Conservation (phyloP, 2,329 filamentous ascomycete species). For the Epichloe glyceriae region DNA sequence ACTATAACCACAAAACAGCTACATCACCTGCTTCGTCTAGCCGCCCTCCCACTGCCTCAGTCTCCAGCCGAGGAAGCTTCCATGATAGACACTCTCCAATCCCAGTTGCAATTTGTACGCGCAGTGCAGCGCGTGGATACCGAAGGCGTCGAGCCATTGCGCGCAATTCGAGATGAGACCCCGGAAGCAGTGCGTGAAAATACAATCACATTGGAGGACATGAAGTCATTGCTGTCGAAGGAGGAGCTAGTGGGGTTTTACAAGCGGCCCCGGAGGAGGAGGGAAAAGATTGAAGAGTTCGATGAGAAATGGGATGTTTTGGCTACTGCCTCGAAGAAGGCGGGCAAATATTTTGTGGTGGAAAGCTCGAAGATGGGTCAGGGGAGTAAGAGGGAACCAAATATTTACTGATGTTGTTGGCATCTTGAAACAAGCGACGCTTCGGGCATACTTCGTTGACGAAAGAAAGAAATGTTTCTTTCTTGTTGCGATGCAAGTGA, state of each 20-base stretch:
- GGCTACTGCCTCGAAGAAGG: conserved; percentile 48
- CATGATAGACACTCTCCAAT: conserved; percentile 63
- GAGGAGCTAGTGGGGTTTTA: conserved; percentile 51
- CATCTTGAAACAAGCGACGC: not conserved
- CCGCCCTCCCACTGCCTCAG: conserved; percentile 65
- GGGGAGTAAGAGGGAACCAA: conserved; percentile 3
- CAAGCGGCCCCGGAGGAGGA: conserved; percentile 27
- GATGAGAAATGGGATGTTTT: conserved; percentile 61
- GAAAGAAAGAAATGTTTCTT: too few species aligned
- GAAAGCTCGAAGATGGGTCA: conserved; percentile 38
- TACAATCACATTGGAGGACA: conserved; percentile 43
- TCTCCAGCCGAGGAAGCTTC: conserved; percentile 47
- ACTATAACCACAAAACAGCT: conserved; percentile 55
- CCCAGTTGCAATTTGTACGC: conserved; percentile 83
- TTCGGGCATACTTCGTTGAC: not conserved
- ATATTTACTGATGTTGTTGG: not conserved
- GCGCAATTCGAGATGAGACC: conserved; percentile 73
- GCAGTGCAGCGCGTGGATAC: conserved; percentile 74
- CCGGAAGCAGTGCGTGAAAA: conserved; percentile 43
- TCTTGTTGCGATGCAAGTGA: too few species aligned
- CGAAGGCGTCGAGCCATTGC: conserved; percentile 55
- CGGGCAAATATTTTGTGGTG: conserved; percentile 67
- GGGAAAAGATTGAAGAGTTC: conserved; percentile 21
- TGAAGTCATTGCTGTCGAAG: conserved; percentile 41
- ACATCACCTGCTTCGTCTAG: conserved; percentile 75